Evolutionary conservation across 1,139 yeast genomes (phyloP).

Genomic region (Saccharomyces pastorianus): DNA sequence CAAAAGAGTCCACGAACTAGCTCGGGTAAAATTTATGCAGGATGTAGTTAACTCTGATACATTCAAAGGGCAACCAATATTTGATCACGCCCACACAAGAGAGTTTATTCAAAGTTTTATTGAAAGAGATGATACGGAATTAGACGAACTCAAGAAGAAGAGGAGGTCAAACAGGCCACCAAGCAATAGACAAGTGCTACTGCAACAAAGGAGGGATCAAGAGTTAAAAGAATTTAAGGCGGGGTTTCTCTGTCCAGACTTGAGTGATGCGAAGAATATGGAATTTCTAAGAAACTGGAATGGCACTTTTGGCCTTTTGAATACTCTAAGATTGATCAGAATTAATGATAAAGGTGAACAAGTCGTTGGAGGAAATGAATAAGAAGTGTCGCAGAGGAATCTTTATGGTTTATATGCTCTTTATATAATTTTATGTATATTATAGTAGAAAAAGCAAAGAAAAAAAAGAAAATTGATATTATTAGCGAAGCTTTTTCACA

Average conservation of each 20-base stretch:
- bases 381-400: background rate
- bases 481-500: background rate
- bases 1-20: conserved; percentile 49
- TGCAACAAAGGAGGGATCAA: conserved; percentile 53
- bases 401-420: background rate
- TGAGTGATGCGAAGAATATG: conserved; percentile 55
- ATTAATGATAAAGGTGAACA: conserved; percentile 21
- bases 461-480: background rate
- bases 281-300: conserved; percentile 62
- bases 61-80: conserved; percentile 37
- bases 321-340: conserved; percentile 42
- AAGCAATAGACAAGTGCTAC: conserved; percentile 53
- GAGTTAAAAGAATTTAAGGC: conserved; percentile 56
- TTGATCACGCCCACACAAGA: conserved; percentile 51
- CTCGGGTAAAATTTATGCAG: conserved; percentile 56
- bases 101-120: conserved; percentile 54
- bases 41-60: conserved; percentile 46
- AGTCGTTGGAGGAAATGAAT: conserved; percentile 20
- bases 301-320: conserved; percentile 74
- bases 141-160: conserved; percentile 46
- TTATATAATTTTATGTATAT: conserved; percentile 15
- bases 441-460: background rate
- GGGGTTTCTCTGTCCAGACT: conserved; percentile 71
- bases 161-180: conserved; percentile 89
- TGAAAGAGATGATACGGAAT: conserved; percentile 65